Evolutionary conservation across 495 filamentous ascomycete genomes (phyloP).

Genomic region (Corynascus novoguineensis): DNA sequence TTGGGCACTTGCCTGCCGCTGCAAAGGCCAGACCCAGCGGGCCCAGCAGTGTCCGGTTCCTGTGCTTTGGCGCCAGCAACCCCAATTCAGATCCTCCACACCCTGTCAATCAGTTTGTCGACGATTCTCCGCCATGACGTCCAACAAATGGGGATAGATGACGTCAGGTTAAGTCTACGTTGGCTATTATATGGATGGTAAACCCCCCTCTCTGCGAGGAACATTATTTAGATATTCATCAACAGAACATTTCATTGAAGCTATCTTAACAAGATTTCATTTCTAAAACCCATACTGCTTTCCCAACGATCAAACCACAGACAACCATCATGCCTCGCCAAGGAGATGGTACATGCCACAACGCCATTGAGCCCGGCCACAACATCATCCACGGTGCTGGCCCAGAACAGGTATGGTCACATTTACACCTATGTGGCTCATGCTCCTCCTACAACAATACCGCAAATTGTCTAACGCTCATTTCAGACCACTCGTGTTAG

Average conservation of each 20-base stretch:
- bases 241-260: background rate
- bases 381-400: conserved; percentile 41
- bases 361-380: conserved; percentile 30
- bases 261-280: background rate
- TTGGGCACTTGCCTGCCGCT: too few relatives aligned
- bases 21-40: too few relatives aligned
- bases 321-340: conserved; percentile 34
- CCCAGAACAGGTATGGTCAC: conserved; percentile 18
- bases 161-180: too few relatives aligned
- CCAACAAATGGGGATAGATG: background rate
- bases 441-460: background rate
- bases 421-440: too few relatives aligned
- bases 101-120: too few relatives aligned
- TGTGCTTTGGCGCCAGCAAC: too few relatives aligned
- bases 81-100: too few relatives aligned
- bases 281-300: background rate
- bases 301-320: background rate
- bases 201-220: background rate
- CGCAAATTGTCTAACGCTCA: background rate
- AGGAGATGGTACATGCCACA: conserved; percentile 35
- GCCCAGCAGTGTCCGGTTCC: too few relatives aligned
- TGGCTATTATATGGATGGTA: background rate
- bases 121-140: conserved; percentile 8
- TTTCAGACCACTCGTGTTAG: conserved; percentile 23
- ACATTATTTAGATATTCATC: background rate